Conservation (phyloP, 352 stramenopile species). For the Blastocystis sp. region DNA sequence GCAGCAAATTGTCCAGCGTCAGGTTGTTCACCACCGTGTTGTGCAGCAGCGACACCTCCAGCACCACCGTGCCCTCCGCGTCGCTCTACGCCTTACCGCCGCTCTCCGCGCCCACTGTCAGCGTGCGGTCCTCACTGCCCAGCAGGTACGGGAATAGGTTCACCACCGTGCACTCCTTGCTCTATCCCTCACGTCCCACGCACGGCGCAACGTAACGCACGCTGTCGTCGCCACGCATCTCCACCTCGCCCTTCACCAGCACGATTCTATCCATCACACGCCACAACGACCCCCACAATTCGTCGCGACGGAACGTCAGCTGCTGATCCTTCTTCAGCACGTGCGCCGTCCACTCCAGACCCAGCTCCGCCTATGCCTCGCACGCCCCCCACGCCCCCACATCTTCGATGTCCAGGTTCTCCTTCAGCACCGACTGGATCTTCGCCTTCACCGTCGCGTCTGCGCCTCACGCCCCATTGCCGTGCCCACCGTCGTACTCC, state of each 20-base stretch:
- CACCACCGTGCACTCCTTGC: neutral
- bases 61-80: constrained; percentile 14
- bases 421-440: constrained; percentile 3
- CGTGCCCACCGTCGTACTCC: neutral
- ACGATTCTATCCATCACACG: constrained; percentile 4
- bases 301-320: constrained; percentile 42
- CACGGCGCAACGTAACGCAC: neutral
- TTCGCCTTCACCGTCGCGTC: constrained; percentile 18
- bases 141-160: constrained; percentile 51
- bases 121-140: constrained; percentile 4
- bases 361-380: neutral
- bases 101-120: neutral
- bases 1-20: constrained; percentile 14
- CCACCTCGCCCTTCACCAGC: constrained; percentile 23
- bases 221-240: neutral
- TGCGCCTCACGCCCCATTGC: neutral
- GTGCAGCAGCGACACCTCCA: constrained; percentile 36
- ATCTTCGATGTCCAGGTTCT: constrained; percentile 35
- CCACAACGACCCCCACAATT: neutral
- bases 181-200: neutral
- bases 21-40: constrained; percentile 62
- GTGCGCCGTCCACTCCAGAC: constrained; percentile 6
- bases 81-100: constrained; percentile 24
- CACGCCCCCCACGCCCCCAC: neutral
- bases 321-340: constrained; percentile 54